Evolutionary conservation across 495 filamentous ascomycete genomes (phyloP), one percentile per base, ranked within the genome.

Genomic region (Parmelia sp.): DNA sequence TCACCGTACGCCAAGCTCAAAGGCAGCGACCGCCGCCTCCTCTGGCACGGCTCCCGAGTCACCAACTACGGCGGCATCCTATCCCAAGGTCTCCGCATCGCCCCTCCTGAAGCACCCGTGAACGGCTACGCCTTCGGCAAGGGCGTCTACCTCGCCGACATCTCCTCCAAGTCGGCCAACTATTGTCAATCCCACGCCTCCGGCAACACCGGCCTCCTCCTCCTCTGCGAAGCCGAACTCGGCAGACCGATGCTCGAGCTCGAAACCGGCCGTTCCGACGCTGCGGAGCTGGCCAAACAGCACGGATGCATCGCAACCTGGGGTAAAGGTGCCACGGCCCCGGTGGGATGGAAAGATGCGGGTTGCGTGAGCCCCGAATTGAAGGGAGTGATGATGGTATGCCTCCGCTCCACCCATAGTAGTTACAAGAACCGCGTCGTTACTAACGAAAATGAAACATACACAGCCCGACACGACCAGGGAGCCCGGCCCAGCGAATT

Each of bases 61-160:
- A 91, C 88, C 57, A 94, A 95, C 70, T 94, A 88, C 68, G 86
- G 85, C 67, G 89, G 90, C 66, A 94, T 95, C 60, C 81, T 96
- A 29, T 87, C 83, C 62, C 89, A 94, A 71, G 91, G 91, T 45
- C 79, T 96, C 14, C 88, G 90, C 15, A 94, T 96, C 61, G 91
- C 91, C 0, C 90, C 91, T 0, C 89, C 90, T 0, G 89, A 92
- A 73, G 90, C 89, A 0, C 91, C 89, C 3, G 85, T 86, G 4
- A 83, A 78, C 49, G 90, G 90, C 1, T 91, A 92, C 75, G 86
- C 84, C 78, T 94, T 94, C 67, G 91, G 88, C 65, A 92, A 94
- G 47, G 64, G 58, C 1, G 58, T 60, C 17, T 66, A 45, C 17
- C 36, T 47, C 0, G 91, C 91, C 14, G 91, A 96, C 71, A 89